These are phyloP conservation scores for Aegilops tauschii DNA, from an alignment of 176 grass and related monocot genomes.

Conservation along the genomic window DNA sequence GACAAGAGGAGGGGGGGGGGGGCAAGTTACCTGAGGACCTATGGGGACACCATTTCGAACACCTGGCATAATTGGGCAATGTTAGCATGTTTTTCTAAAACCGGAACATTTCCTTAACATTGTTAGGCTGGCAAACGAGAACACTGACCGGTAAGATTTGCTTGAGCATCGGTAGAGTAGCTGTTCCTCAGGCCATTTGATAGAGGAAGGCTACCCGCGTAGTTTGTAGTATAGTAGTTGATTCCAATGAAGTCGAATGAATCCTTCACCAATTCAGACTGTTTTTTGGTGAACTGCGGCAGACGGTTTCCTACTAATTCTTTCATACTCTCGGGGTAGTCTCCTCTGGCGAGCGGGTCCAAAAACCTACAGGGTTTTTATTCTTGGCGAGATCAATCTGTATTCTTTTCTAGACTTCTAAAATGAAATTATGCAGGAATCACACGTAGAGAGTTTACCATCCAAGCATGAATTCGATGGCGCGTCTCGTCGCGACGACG, in stretches of 20 bases:
- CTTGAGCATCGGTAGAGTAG: constrained; percentile 34
- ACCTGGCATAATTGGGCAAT: constrained; percentile 12
- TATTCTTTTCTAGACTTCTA: neutral
- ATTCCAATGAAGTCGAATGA: constrained; percentile 58
- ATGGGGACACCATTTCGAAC: constrained; percentile 51
- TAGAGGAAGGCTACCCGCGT: constrained; percentile 26
- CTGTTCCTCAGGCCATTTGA: constrained; percentile 38
- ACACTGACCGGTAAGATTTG: constrained; percentile 18
- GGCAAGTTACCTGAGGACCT: constrained; percentile 42
- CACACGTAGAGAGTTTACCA: constrained; percentile 41
- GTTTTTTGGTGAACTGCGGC: constrained; percentile 26
- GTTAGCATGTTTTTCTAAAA: neutral
- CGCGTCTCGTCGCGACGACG: neutral
- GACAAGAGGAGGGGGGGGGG: neutral
- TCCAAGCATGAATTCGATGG: constrained; percentile 58
- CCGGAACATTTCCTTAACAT: neutral
- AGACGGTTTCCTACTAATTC: constrained; percentile 36
- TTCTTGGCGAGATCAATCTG: neutral
- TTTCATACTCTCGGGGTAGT: constrained; percentile 45
- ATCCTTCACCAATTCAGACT: constrained; percentile 42
- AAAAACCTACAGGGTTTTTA: constrained; percentile 28
- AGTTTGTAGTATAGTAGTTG: constrained; percentile 48
- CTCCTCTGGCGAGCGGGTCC: constrained; percentile 39
- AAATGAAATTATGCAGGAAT: neutral
- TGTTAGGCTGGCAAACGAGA: neutral